Base-by-base conservation (phyloP, 2,329 filamentous ascomycete genomes). In the Penicillium sp. region DNA sequence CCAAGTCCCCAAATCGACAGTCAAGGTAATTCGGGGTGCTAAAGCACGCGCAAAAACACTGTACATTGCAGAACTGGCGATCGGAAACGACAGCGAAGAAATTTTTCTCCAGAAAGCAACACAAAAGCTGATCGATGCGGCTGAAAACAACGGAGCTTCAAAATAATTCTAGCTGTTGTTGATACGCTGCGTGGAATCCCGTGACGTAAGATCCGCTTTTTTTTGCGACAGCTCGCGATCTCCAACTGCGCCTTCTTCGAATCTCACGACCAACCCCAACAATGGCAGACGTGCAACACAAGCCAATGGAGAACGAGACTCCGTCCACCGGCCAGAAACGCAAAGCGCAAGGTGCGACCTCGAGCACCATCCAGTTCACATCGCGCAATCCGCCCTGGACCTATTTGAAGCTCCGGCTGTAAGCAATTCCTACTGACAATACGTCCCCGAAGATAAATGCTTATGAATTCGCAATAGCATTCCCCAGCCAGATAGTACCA, bases 31-130 rank as follows among this genome's bases (percentile, higher is more conserved):
- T 11, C 82, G 82, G 14, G 87, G 87, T 0, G 65, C 79, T 47
- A 89, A 85, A 66, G 84, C 81, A 18, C 77, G 81, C 50, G 81
- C 86, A 39, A 90, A 90, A 70, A 85, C 79, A 0, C 68, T 88
- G 40, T 61, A 67, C 43, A 60, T 73, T 14, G 53, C 56, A 35
- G 59, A 62, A 18, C 41, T 69, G 33, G 53, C 60, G 44, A 63
- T 74, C 60, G 53, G 58, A 7, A 35, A 48, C 2, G 69, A 68
- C 0, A 68, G 72, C 40, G 66, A 70, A 46, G 55, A 71, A 9
- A 54, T 46, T 1, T 68, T 63, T 39, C 49, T 73, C 2, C 58
- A 58, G 20, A 44, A 52, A 36, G 54, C 57, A 18, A 61, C 44
- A 13, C 44, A 57, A 45, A 55, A 42, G 35, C 42, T 68, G 2